Conservation (phyloP, 139 green algal species). For the Pleodorina starrii region DNA sequence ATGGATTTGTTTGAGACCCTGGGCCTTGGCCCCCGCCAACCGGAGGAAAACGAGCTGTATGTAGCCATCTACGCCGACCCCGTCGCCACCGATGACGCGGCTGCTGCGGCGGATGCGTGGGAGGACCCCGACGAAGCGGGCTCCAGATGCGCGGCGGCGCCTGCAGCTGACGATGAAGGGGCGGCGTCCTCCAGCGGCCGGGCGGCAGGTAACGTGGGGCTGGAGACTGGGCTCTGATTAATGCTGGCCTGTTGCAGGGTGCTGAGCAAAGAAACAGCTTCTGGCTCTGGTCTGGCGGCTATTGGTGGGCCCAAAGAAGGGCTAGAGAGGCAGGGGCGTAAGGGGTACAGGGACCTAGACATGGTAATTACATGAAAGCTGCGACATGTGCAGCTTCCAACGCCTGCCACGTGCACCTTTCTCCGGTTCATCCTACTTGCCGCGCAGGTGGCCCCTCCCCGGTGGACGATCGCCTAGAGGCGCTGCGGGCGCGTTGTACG, state of each 20-base stretch:
- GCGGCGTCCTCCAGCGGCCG: neutral
- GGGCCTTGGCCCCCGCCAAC: conserved; percentile 44
- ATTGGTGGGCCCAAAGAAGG: too few relatives aligned
- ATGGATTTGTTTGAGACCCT: conserved; percentile 61
- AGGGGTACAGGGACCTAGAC: too few relatives aligned
- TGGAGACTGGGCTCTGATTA: too few relatives aligned
- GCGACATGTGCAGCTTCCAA: too few relatives aligned
- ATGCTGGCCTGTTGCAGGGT: too few relatives aligned
- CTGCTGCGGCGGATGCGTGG: neutral
- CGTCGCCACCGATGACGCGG: neutral
- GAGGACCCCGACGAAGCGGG: neutral
- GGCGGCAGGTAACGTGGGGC: neutral
- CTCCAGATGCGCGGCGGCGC: neutral
- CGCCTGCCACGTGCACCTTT: too few relatives aligned
- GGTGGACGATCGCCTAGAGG: conserved; percentile 22
- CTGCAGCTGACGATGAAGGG: neutral
- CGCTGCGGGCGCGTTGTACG: conserved; percentile 35
- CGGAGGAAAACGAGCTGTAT: conserved; percentile 58
- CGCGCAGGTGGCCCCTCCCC: too few relatives aligned
- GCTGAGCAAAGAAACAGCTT: too few relatives aligned
- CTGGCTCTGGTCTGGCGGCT: too few relatives aligned
- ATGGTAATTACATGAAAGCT: too few relatives aligned
- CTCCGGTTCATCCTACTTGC: too few relatives aligned
- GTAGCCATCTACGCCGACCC: conserved; percentile 48
- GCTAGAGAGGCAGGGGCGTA: too few relatives aligned